A percentile compares a stretch with the other conserved stretches of the same genome.
phyloP scores from a whole-genome alignment of 2,329 filamentous ascomycete genomes.

The Colletotrichum sp. region DNA sequence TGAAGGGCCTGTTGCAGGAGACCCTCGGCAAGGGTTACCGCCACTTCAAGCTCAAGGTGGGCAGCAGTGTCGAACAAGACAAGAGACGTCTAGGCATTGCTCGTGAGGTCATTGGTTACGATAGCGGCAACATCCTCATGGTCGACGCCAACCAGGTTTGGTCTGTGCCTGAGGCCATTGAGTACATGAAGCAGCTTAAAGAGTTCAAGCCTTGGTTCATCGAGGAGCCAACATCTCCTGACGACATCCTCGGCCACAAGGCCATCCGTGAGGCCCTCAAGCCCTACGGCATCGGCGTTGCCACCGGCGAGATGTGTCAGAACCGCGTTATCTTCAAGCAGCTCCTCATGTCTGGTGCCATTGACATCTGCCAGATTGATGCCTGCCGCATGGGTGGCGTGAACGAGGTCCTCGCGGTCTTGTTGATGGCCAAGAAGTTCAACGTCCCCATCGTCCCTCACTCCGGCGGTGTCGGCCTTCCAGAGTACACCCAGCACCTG shows the following conservation, averaged over 20 bases:
- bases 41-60: constrained; percentile 94
- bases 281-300: constrained; percentile 79
- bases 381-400: constrained; percentile 89
- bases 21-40: constrained; percentile 78
- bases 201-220: constrained; percentile 94
- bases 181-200: constrained; percentile 81
- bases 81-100: constrained; percentile 74
- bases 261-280: constrained; percentile 81
- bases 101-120: constrained; percentile 80
- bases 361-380: constrained; percentile 90
- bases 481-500: constrained; percentile 93
- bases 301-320: constrained; percentile 95
- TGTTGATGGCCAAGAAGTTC: constrained; percentile 83
- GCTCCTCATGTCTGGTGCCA: constrained; percentile 77
- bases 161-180: constrained; percentile 88
- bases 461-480: constrained; percentile 86
- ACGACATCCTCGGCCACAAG: constrained; percentile 89
- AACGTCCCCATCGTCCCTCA: constrained; percentile 86
- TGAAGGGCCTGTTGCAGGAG: constrained; percentile 76
- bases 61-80: constrained; percentile 75
- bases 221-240: constrained; percentile 89
- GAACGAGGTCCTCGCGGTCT: constrained; percentile 89
- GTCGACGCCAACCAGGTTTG: constrained; percentile 93
- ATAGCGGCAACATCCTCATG: constrained; percentile 86
- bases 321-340: constrained; percentile 96